Conservation (phyloP, 1,284 basidiomycete genomes). For the Pascua guehoae region DNA sequence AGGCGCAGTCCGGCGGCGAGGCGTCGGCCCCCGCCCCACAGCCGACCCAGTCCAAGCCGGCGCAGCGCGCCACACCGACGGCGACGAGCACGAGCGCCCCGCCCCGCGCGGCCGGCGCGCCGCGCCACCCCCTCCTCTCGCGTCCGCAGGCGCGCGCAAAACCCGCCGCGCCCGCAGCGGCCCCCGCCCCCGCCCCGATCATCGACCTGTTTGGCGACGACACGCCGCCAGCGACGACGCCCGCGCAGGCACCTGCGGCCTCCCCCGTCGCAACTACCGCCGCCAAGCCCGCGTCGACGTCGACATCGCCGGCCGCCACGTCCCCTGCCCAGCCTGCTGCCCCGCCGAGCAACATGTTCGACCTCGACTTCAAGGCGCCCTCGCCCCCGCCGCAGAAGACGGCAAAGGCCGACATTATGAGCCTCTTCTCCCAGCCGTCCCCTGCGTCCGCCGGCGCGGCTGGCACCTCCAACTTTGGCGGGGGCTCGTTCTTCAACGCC, state of each 20-base stretch:
- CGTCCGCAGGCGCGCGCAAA: constrained; percentile 14
- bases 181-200: constrained; percentile 27
- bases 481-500: constrained; percentile 22
- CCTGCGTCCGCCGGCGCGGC: constrained; percentile 12
- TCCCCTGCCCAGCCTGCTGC: constrained; percentile 23
- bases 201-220: constrained; percentile 39
- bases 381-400: constrained; percentile 22
- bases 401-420: constrained; percentile 49
- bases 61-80: constrained; percentile 25
- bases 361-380: constrained; percentile 50
- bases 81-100: constrained; percentile 20
- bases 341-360: constrained; percentile 41
- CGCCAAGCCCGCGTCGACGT: constrained; percentile 22
- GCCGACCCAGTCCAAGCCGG: background rate
- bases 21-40: background rate
- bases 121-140: constrained; percentile 41
- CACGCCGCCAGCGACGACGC: constrained; percentile 11
- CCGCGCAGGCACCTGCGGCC: constrained; percentile 6
- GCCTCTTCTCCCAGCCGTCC: constrained; percentile 41
- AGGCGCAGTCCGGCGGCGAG: background rate
- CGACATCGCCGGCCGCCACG: constrained; percentile 19
- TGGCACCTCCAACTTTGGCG: background rate
- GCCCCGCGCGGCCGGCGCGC: constrained; percentile 20
- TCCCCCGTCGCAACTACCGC: constrained; percentile 16
- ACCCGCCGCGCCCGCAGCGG: constrained; percentile 12